A percentile compares a stretch with the other conserved stretches of the same genome.
Evolutionary conservation across 345 rosid species (phyloP).

Genomic region (Abelmoschus esculentus): DNA sequence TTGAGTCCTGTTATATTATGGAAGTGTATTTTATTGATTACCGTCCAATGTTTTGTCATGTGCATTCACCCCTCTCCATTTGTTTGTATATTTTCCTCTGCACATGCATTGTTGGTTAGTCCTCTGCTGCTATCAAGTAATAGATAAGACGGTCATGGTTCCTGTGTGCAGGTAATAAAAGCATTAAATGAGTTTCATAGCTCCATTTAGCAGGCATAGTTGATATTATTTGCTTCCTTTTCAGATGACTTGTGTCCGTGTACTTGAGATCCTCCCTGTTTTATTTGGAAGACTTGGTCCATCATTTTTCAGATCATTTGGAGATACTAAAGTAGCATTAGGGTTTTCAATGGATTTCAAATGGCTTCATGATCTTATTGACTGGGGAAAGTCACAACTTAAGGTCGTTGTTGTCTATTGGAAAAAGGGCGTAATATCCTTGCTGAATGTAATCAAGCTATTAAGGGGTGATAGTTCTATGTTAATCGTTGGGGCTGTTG

Average conservation of each 20-base stretch:
- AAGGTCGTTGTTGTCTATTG: slow-evolving; percentile 76
- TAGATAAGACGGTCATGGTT: not conserved
- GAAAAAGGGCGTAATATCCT: slow-evolving; percentile 60
- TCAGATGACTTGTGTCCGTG: slow-evolving; percentile 91
- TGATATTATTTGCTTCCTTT: slow-evolving; percentile 19
- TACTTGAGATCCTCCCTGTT: slow-evolving; percentile 83
- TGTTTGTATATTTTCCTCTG: slow-evolving; percentile 2
- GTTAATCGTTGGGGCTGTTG: slow-evolving; percentile 35
- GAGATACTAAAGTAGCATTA: slow-evolving; percentile 27
- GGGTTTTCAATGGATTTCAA: slow-evolving; percentile 36
- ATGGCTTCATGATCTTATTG: slow-evolving; percentile 87
- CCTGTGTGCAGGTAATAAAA: not conserved
- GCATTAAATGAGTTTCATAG: not conserved
- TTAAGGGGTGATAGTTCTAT: slow-evolving; percentile 33
- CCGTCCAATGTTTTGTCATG: not conserved
- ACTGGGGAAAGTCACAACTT: slow-evolving; percentile 90
- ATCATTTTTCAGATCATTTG: slow-evolving; percentile 14
- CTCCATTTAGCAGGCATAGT: slow-evolving; percentile 6
- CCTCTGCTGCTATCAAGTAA: not conserved
- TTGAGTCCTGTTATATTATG: not conserved
- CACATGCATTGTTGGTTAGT: slow-evolving; percentile 4
- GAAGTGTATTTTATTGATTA: not conserved
- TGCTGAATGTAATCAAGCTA: slow-evolving; percentile 47
- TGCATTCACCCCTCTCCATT: not conserved
- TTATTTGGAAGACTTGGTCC: slow-evolving; percentile 48